Base-by-base conservation (phyloP, 148 eudicot genomes). In the Agrostemma githago region DNA sequence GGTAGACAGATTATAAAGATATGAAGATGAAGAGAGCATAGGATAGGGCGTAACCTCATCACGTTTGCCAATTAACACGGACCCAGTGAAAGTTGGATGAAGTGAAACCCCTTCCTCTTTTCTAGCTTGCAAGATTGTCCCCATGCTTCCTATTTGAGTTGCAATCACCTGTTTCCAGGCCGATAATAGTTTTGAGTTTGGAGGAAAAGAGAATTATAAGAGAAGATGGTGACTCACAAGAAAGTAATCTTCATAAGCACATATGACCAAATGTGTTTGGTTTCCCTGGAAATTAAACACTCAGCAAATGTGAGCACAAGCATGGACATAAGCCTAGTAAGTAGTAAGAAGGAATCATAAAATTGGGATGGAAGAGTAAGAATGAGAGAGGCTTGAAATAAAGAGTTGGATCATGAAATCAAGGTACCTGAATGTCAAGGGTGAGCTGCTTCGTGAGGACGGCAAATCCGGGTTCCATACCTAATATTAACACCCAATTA, bases 81-180 rank as follows among this genome's bases (percentile, higher is more conserved):
- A 81, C 7, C 89, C 91, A 42, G 46, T 82, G 70, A 75, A 93
- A 40, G 95, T 89, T 77, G 96, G 90, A 21, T 82, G 71, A 26
- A 78, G 74, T 71, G 87, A 62, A 75, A 89, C 78, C 42, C 91
- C 91, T 85, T 85, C 91, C 79, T 93, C 98, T 79, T 91, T 91
- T 79, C 86, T 88, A 64, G 97, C 97, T 43, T 88, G 94, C 74
- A 93, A 40, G 54, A 91, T 76, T 9, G 98, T 91, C 57, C 98
- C 98, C 95, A 93, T 85, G 58, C 91, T 91, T 78, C 97, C 98
- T 58, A 93, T 86, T 77, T 93, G 98, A 76, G 95, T 93, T 21
- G 88, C 93, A 20, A 93, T 79, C 8, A 93, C 93, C 96, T 93
- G 82, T 70, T 58, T 34, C 90, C 92, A 93, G 84, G 64, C 87